These are phyloP conservation scores for Boletus smithii DNA, from an alignment of 1,284 basidiomycete species.

Conservation along the genomic window DNA sequence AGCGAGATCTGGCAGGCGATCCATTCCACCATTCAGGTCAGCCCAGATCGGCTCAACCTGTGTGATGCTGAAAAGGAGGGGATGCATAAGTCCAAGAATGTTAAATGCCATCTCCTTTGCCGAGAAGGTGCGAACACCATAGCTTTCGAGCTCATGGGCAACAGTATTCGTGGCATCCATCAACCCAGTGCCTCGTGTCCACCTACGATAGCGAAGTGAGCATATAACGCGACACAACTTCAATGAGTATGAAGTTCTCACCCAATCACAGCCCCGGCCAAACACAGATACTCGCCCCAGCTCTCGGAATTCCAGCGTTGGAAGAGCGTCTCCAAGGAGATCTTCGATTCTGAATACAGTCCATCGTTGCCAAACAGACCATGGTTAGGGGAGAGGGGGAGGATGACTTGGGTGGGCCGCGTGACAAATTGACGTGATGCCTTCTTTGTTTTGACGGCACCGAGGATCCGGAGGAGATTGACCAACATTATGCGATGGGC, in stretches of 20 bases:
- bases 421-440: slow-evolving; percentile 95
- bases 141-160: slow-evolving; percentile 89
- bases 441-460: slow-evolving; percentile 97
- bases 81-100: slow-evolving; percentile 97
- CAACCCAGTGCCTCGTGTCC: slow-evolving; percentile 97
- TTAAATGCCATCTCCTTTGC: slow-evolving; percentile 99
- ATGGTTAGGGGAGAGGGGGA: slow-evolving; percentile 97
- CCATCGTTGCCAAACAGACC: slow-evolving; percentile 98
- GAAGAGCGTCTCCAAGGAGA: slow-evolving; percentile 96
- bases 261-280: slow-evolving; percentile 98
- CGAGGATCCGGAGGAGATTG: slow-evolving; percentile 92
- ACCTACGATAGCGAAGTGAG: slow-evolving; percentile 45
- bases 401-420: slow-evolving; percentile 95
- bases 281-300: slow-evolving; percentile 98
- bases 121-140: slow-evolving; percentile 96
- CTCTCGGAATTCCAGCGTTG: slow-evolving; percentile 97
- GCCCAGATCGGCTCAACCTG: slow-evolving; percentile 99
- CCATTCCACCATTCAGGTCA: slow-evolving; percentile 96
- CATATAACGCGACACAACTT: not conserved
- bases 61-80: slow-evolving; percentile 99
- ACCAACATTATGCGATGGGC: slow-evolving; percentile 97
- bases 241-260: slow-evolving; percentile 33
- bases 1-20: slow-evolving; percentile 91
- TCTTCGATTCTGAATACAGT: slow-evolving; percentile 97
- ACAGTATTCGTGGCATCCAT: slow-evolving; percentile 96